phyloP scores from a whole-genome alignment of 371 early-diverging fungal genomes.

The Mortierella sp. region DNA sequence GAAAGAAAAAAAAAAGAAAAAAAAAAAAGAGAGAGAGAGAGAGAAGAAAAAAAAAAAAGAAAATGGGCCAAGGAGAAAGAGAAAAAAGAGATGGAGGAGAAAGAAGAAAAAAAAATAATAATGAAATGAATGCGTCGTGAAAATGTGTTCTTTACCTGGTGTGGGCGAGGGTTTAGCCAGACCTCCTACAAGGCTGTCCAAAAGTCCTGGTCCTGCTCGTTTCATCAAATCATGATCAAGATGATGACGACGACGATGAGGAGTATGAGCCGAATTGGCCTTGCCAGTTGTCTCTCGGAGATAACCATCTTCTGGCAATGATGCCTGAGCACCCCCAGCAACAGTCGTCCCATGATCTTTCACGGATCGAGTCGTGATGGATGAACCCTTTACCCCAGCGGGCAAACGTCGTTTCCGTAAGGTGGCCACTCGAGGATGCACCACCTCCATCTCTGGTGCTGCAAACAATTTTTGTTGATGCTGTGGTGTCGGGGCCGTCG shows the following conservation, averaged over 20 bases:
- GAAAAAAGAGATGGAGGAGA: background rate
- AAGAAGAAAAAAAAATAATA: background rate
- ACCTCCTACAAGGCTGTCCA: background rate
- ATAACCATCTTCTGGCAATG: background rate
- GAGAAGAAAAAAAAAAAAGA: background rate
- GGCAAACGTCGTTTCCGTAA: too few relatives aligned
- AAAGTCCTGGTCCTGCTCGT: background rate
- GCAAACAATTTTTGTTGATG: too few relatives aligned
- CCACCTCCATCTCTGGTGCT: too few relatives aligned
- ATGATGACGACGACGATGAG: background rate
- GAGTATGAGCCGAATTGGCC: too few relatives aligned
- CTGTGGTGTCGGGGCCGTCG: too few relatives aligned
- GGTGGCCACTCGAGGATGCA: too few relatives aligned
- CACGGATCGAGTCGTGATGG: too few relatives aligned
- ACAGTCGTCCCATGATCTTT: too few relatives aligned
- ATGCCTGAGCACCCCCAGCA: too few relatives aligned
- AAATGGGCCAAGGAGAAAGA: background rate
- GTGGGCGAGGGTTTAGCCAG: too few relatives aligned
- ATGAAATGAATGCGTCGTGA: background rate
- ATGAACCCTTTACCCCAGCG: too few relatives aligned
- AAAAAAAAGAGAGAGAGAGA: background rate
- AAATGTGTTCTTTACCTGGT: background rate
- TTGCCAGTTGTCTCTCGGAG: background rate
- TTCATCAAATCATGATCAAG: background rate
- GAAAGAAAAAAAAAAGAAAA: background rate